Conservation (phyloP, 2,329 filamentous ascomycete species). For the Huntiella decipiens region DNA sequence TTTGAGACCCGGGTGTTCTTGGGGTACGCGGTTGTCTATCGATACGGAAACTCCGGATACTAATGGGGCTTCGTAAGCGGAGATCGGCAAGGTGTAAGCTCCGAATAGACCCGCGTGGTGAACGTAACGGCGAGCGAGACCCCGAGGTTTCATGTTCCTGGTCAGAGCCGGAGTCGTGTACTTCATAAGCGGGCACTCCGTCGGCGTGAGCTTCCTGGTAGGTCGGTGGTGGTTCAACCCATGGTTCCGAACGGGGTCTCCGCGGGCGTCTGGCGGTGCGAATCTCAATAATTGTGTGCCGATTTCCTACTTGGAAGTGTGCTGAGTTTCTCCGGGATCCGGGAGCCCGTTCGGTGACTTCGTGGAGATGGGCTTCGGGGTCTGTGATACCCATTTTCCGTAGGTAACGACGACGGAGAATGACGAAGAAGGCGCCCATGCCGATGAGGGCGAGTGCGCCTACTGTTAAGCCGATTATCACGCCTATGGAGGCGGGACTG, state of each 20-base stretch:
- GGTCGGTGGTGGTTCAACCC: constrained; percentile 10
- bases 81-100: not conserved
- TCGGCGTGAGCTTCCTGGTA: constrained; percentile 11
- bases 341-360: constrained; percentile 1
- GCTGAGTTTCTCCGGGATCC: not conserved
- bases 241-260: constrained; percentile 6
- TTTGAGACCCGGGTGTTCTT: constrained; percentile 3
- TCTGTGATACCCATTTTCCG: constrained; percentile 8
- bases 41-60: constrained; percentile 7
- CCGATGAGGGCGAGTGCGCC: constrained; percentile 6
- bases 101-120: not conserved
- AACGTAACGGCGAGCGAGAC: constrained; percentile 2
- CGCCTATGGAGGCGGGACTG: constrained; percentile 3
- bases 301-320: too few species aligned
- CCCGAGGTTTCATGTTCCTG: constrained; percentile 1
- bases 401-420: constrained; percentile 8
- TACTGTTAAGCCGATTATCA: constrained; percentile 2
- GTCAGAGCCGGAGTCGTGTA: constrained; percentile 5
- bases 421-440: constrained; percentile 7
- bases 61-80: constrained; percentile 8
- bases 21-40: not conserved
- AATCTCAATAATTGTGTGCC: constrained; percentile 8
- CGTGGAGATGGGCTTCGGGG: constrained; percentile 8
- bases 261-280: constrained; percentile 5
- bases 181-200: constrained; percentile 9